Percentiles rank a stretch among this genome's conserved stretches.
Evolutionary conservation across 2,329 filamentous ascomycete genomes (phyloP).

Genomic region (Ophiostoma tasmaniense): DNA sequence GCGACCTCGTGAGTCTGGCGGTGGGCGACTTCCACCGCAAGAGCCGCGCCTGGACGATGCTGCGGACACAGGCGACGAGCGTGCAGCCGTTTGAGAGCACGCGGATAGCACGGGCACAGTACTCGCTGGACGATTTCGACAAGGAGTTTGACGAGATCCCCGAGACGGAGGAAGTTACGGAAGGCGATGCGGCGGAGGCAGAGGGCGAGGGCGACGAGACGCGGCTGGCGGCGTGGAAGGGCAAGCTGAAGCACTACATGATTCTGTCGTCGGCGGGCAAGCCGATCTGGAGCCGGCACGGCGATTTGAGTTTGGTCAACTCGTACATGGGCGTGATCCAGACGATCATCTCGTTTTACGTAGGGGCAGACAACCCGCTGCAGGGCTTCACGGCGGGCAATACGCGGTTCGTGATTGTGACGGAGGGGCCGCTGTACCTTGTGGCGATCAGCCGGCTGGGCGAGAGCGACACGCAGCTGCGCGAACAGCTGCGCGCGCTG

Average conservation of each 20-base stretch:
- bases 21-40: slow-evolving; percentile 59
- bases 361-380: slow-evolving; percentile 67
- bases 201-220: slow-evolving; percentile 45
- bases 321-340: slow-evolving; percentile 92
- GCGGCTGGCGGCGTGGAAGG: slow-evolving; percentile 69
- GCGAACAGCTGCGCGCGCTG: slow-evolving; percentile 79
- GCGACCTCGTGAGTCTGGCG: slow-evolving; percentile 75
- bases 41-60: slow-evolving; percentile 59
- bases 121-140: slow-evolving; percentile 57
- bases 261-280: slow-evolving; percentile 94
- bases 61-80: slow-evolving; percentile 53
- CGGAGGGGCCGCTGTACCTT: slow-evolving; percentile 81
- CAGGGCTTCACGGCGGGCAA: slow-evolving; percentile 79
- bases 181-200: slow-evolving; percentile 24
- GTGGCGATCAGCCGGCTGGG: slow-evolving; percentile 85
- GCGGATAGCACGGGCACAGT: slow-evolving; percentile 35
- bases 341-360: slow-evolving; percentile 95
- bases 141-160: slow-evolving; percentile 72
- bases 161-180: slow-evolving; percentile 30
- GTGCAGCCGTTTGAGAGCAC: slow-evolving; percentile 53
- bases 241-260: slow-evolving; percentile 93
- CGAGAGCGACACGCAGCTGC: slow-evolving; percentile 85
- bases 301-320: slow-evolving; percentile 81
- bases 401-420: slow-evolving; percentile 76
- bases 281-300: slow-evolving; percentile 92